Conservation (phyloP, 768 basidiomycete species). For the Serendipita sp. region DNA sequence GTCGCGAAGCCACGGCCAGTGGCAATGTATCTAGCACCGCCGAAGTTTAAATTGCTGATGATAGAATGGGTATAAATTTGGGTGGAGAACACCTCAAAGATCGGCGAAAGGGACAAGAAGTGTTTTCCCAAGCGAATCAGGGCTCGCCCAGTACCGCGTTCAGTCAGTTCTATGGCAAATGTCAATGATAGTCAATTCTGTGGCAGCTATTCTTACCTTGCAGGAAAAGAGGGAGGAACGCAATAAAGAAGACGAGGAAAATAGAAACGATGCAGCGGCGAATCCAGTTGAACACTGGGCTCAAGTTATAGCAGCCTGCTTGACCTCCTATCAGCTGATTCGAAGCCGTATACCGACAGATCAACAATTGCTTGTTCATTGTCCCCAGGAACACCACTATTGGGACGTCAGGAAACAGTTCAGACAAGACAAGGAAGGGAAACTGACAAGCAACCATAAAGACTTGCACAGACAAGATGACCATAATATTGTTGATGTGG, state of each 20-base stretch:
- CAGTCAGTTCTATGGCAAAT: conserved; percentile 59
- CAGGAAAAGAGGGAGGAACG: conserved; percentile 85
- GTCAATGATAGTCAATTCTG: conserved; percentile 11
- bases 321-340: conserved; percentile 65
- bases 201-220: conserved; percentile 44
- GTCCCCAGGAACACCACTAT: conserved; percentile 91
- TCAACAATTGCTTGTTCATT: conserved; percentile 58
- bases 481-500: conserved; percentile 99
- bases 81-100: conserved; percentile 96
- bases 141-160: conserved; percentile 86
- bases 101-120: conserved; percentile 81
- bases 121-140: conserved; percentile 85
- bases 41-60: conserved; percentile 89
- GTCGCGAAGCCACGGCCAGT: conserved; percentile 99
- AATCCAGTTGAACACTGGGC: conserved; percentile 91
- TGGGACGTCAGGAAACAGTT: background rate
- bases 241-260: conserved; percentile 96
- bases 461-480: conserved; percentile 90
- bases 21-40: conserved; percentile 96
- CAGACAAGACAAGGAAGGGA: background rate
- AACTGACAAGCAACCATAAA: conserved; percentile 80
- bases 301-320: conserved; percentile 84
- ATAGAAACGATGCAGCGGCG: conserved; percentile 92
- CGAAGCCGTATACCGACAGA: conserved; percentile 62
- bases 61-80: conserved; percentile 98